phyloP scores from a whole-genome alignment of 352 stramenopile genomes.

The Pythium apleroticum region DNA sequence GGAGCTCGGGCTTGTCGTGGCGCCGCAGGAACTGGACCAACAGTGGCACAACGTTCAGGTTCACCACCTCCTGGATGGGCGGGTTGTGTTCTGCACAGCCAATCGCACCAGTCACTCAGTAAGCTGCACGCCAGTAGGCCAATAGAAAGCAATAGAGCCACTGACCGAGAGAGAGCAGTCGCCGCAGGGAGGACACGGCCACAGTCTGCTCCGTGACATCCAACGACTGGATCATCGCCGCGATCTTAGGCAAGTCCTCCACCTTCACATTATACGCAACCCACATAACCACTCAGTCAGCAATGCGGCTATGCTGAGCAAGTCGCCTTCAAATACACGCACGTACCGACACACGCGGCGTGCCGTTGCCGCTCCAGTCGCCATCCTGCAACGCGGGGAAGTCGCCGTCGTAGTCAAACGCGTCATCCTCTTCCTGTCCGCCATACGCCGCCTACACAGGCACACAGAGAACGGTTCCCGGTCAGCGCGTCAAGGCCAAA shows the following conservation, averaged over 20 bases:
- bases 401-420: conserved; percentile 25
- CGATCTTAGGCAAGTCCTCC: conserved; percentile 94
- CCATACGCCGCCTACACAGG: not conserved
- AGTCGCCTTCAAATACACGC: not conserved
- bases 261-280: conserved; percentile 53
- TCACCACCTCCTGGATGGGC: conserved; percentile 98
- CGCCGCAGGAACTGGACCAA: conserved; percentile 97
- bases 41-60: conserved; percentile 95
- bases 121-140: not conserved
- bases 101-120: not conserved
- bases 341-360: conserved; percentile 24
- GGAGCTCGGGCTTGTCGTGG: conserved; percentile 91
- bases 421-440: conserved; percentile 20
- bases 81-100: conserved; percentile 90
- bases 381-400: conserved; percentile 10
- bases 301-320: not conserved
- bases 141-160: conserved; percentile 2
- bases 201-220: conserved; percentile 92
- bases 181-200: conserved; percentile 95
- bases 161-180: conserved; percentile 95
- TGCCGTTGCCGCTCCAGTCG: not conserved
- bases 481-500: not conserved
- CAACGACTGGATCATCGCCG: conserved; percentile 93
- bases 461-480: not conserved
- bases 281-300: not conserved